Evolutionary conservation across 176 grass and related monocot genomes (phyloP).

Genomic region (Musa troglodytarum): DNA sequence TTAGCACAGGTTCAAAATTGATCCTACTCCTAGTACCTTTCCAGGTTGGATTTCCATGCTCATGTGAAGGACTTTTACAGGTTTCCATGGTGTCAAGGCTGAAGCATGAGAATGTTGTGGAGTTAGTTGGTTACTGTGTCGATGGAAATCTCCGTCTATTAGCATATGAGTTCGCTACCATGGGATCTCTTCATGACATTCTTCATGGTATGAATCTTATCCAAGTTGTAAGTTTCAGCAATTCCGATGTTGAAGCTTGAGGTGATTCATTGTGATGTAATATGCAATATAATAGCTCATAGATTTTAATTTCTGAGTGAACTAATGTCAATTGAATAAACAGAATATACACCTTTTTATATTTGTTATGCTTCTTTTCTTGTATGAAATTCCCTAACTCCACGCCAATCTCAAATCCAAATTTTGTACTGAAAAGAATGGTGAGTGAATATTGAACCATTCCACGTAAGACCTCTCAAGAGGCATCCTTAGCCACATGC

Average conservation of each 20-base stretch:
- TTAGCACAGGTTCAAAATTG: conserved; percentile 42
- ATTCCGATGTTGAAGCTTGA: background rate
- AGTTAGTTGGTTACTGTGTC: conserved; percentile 70
- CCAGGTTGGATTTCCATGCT: conserved; percentile 15
- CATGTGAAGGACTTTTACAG: background rate
- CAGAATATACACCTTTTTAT: too few relatives aligned
- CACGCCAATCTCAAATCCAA: too few relatives aligned
- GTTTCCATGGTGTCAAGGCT: conserved; percentile 31
- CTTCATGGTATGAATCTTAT: conserved; percentile 47
- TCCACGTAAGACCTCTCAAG: too few relatives aligned
- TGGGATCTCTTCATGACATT: conserved; percentile 82
- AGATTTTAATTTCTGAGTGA: background rate
- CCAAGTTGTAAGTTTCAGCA: background rate
- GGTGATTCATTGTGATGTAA: background rate
- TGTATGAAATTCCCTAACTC: too few relatives aligned
- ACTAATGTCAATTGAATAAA: too few relatives aligned
- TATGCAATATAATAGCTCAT: background rate
- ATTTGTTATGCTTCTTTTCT: too few relatives aligned
- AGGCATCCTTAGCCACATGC: too few relatives aligned
- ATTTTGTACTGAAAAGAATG: too few relatives aligned
- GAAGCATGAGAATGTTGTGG: conserved; percentile 76
- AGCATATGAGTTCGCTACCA: conserved; percentile 73
- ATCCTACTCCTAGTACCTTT: conserved; percentile 1
- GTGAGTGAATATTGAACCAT: too few relatives aligned
- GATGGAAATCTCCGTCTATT: conserved; percentile 53